A percentile compares a stretch with the other conserved stretches of the same genome.
These are phyloP conservation scores for Trifolium dubium DNA, from an alignment of 306 rosid species.

Conservation along the genomic window DNA sequence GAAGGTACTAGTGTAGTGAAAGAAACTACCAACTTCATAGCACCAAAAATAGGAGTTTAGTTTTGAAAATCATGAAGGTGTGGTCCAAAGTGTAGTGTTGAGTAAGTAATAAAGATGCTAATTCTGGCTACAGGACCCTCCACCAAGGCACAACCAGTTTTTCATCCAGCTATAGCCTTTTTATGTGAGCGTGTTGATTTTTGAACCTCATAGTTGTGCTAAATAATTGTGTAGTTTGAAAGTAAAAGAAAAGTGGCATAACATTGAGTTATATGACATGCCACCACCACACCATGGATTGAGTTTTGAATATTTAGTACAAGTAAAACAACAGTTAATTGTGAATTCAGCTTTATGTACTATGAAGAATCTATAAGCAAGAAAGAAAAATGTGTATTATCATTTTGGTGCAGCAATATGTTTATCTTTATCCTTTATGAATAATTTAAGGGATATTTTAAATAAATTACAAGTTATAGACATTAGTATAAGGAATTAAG, in stretches of 20 bases:
- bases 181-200: conserved; percentile 37
- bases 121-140: conserved; percentile 38
- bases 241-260: conserved; percentile 21
- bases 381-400: neutral
- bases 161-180: conserved; percentile 8
- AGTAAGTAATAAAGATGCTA: conserved; percentile 27
- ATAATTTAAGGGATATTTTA: neutral
- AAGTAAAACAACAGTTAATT: neutral
- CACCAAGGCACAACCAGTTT: conserved; percentile 36
- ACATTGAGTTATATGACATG: conserved; percentile 30
- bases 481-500: neutral
- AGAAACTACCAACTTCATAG: conserved; percentile 20
- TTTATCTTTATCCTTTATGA: neutral
- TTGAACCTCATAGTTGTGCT: conserved; percentile 39
- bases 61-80: conserved; percentile 17
- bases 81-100: conserved; percentile 42
- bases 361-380: neutral
- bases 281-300: conserved; percentile 30
- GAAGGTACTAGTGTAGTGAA: conserved; percentile 24
- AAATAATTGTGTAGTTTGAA: conserved; percentile 42
- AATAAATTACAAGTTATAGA: neutral
- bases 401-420: neutral
- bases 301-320: neutral
- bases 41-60: conserved; percentile 13
- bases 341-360: conserved; percentile 18